A percentile compares a stretch with the other conserved stretches of the same genome.
These are phyloP conservation scores for Dalbergia oliveri DNA, from an alignment of 306 rosid species.

Conservation along the genomic window DNA sequence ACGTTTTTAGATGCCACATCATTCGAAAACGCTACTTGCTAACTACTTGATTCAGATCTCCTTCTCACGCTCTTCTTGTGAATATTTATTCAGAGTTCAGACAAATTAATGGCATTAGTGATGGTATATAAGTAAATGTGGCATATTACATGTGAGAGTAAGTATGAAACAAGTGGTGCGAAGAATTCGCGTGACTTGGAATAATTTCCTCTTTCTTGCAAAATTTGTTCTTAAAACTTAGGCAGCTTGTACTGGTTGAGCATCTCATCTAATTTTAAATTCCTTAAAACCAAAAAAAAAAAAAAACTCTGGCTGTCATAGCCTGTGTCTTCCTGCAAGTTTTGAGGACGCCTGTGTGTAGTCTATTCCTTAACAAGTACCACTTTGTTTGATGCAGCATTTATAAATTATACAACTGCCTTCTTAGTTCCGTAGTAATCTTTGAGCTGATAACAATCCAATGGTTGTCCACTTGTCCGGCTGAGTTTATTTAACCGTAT, in stretches of 20 bases:
- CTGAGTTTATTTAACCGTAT: background rate
- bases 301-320: background rate
- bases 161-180: background rate
- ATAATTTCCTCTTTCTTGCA: background rate
- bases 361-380: no score
- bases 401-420: background rate
- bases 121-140: no score
- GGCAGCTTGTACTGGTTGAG: background rate
- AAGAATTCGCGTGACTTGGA: background rate
- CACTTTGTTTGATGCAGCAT: background rate
- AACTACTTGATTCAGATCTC: background rate
- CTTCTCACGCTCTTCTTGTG: no score
- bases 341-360: no score
- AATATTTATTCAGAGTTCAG: no score
- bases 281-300: background rate
- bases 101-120: no score
- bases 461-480: background rate
- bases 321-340: background rate
- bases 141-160: background rate
- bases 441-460: background rate
- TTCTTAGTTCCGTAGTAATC: background rate
- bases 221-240: background rate
- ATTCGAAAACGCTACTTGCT: no score
- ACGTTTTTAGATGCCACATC: no score
- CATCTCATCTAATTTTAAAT: background rate